Evolutionary conservation across 2,329 filamentous ascomycete species (phyloP).

Genomic region (Colletotrichum ledebouriae): DNA sequence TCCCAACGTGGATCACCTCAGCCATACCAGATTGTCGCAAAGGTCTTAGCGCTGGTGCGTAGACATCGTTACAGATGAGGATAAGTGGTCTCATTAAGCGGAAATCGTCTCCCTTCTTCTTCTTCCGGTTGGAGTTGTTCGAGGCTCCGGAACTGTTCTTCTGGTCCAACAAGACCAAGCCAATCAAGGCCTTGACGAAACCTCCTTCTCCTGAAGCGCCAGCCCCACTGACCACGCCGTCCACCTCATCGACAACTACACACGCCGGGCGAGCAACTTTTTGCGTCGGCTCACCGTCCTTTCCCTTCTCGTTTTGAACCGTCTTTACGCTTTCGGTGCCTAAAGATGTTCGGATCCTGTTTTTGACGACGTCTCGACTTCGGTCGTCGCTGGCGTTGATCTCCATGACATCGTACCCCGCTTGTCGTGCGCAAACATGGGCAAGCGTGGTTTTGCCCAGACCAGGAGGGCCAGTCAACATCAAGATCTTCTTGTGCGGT

Average conservation of each 20-base stretch:
- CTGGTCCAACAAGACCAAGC: slow-evolving; percentile 88
- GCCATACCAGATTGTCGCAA: slow-evolving; percentile 87
- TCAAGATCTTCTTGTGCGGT: slow-evolving; percentile 86
- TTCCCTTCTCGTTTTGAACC: slow-evolving; percentile 72
- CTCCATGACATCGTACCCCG: slow-evolving; percentile 95
- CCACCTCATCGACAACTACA: slow-evolving; percentile 95
- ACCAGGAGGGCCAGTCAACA: slow-evolving; percentile 92
- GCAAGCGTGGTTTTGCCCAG: slow-evolving; percentile 96
- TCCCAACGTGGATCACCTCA: slow-evolving; percentile 92
- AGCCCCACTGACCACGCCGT: slow-evolving; percentile 88
- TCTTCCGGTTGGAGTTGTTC: slow-evolving; percentile 58
- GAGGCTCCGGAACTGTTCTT: slow-evolving; percentile 69
- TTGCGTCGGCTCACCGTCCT: slow-evolving; percentile 62
- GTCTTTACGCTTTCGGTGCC: slow-evolving; percentile 94
- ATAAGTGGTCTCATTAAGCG: slow-evolving; percentile 89
- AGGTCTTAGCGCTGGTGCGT: slow-evolving; percentile 88
- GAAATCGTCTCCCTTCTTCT: slow-evolving; percentile 88
- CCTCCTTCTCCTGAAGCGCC: slow-evolving; percentile 87
- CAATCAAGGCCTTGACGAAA: slow-evolving; percentile 94
- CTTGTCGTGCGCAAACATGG: slow-evolving; percentile 94
- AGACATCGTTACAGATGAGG: slow-evolving; percentile 97
- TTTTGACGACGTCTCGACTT: slow-evolving; percentile 89
- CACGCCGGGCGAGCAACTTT: slow-evolving; percentile 90
- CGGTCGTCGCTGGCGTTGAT: slow-evolving; percentile 98
- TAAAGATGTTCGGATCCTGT: slow-evolving; percentile 89